phyloP scores from a whole-genome alignment of 2,329 filamentous ascomycete genomes.

The Blastomyces emzantsi region DNA sequence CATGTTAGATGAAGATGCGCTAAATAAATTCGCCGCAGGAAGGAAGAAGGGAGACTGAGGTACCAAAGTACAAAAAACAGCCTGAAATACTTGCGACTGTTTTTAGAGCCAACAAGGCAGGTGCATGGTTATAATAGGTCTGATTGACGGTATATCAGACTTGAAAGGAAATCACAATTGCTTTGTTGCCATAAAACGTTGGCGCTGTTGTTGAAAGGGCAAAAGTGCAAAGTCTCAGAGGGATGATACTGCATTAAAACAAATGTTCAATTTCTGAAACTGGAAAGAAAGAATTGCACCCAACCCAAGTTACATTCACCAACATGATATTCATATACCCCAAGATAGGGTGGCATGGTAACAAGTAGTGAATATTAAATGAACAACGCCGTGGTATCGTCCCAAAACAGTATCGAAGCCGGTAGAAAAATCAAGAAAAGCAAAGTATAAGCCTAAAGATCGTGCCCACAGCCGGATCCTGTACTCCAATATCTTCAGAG shows the following conservation, averaged over 20 bases:
- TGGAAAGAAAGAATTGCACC: background rate
- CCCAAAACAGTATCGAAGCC: background rate
- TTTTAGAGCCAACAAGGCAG: background rate
- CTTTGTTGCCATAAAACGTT: background rate
- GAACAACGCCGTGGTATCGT: conserved; percentile 3
- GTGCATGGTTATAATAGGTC: background rate
- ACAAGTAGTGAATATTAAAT: conserved; percentile 1
- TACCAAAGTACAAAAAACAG: background rate
- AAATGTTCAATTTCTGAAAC: background rate
- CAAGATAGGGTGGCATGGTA: background rate
- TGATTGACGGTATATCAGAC: background rate
- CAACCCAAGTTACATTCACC: conserved; percentile 1
- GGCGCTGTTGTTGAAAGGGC: background rate
- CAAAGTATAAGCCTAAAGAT: background rate
- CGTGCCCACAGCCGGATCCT: background rate
- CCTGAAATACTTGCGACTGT: background rate
- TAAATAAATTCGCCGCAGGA: background rate
- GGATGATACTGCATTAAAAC: background rate
- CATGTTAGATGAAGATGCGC: background rate
- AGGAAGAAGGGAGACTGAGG: background rate
- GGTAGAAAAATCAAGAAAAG: background rate
- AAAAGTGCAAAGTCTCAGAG: background rate
- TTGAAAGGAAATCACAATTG: background rate
- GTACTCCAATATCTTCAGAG: background rate
- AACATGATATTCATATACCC: background rate